Base-by-base conservation (phyloP, 108 stramenopile species). In the Cyclotella cryptica region DNA sequence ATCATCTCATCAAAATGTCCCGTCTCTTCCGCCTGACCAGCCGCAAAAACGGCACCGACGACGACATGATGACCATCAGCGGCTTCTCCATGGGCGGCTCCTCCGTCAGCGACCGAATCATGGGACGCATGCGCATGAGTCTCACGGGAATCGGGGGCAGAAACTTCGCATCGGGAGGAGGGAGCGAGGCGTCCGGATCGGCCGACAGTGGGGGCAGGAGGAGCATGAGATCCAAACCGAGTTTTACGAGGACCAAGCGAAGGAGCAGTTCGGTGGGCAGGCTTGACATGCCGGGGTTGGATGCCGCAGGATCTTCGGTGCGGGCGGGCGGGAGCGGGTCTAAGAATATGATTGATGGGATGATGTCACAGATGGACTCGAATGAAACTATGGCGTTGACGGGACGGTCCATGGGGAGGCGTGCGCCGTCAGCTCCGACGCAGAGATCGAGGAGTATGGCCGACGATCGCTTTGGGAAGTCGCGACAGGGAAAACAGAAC, bases 101-200 rank as follows among this genome's bases (percentile, higher is more conserved):
- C 9, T 68, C 66, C 44, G 77, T 80, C 40, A 51, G 46, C 30
- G 79, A 80, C 44, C 54, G 79, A 24, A 80, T 80, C 46, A 72
- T 80, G 58, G 79, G 79, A 3, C 53, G 79, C 21, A 80, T 80
- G 79, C 61, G 66, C 40, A 54, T 43, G 71, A 67, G 62, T 51
- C 66, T 80, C 39, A 47, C 69, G 19, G 26, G 22, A 43, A 47
- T 62, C 45, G 67, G 69, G 26, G 42, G 70, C 51, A n/a, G 66
- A 30, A 62, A 62, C 39, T 19, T 9, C 10, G 19, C 30, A 14
- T 35, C 30, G 47, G 47, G 22, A 41, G 58, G 19, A 24, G 29
- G n/a, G 17, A 58, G 24, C 10, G 62, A 40, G 19, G 45, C 19
- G n/a, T 14, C 27, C 19, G 46, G 19, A 15, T 52, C 68, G 19